phyloP scores from a whole-genome alignment of 2,329 filamentous ascomycete species.

The Seiridium unicorne region DNA sequence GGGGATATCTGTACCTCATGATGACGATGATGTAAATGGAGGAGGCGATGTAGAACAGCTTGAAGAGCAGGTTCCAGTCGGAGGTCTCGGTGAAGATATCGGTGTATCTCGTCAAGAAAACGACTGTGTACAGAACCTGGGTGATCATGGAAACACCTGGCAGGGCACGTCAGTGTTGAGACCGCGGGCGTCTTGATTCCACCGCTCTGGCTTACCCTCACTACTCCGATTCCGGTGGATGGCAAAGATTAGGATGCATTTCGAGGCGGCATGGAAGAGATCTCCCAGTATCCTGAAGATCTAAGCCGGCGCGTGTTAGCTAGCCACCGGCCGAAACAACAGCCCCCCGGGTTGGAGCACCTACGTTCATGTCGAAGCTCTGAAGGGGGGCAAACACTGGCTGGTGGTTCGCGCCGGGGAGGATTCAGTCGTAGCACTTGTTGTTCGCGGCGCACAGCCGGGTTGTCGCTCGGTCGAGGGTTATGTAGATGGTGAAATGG shows the following conservation, averaged over 20 bases:
- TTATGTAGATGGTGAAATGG: neutral
- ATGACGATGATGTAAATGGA: conserved; percentile 83
- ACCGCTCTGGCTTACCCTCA: conserved; percentile 57
- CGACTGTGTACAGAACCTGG: conserved; percentile 80
- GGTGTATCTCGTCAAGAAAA: conserved; percentile 85
- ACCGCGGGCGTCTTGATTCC: neutral
- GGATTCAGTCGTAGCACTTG: too few relatives aligned
- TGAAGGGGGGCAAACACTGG: too few relatives aligned
- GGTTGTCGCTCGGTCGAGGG: neutral
- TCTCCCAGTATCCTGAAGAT: conserved; percentile 79
- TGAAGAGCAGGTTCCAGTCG: conserved; percentile 76
- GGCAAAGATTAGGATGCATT: conserved; percentile 85
- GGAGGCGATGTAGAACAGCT: conserved; percentile 82
- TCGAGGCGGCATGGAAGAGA: conserved; percentile 79
- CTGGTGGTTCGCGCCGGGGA: too few relatives aligned
- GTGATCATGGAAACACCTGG: conserved; percentile 86
- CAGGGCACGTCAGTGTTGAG: neutral
- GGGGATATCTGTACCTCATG: conserved; percentile 83
- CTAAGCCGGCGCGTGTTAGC: conserved; percentile 27
- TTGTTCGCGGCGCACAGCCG: neutral
- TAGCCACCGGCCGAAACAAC: neutral
- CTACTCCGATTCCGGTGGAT: conserved; percentile 87
- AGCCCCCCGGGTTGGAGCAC: neutral
- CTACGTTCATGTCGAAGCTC: neutral
- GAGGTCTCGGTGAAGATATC: conserved; percentile 66